Conservation (phyloP, 208 protist genomes). For the Jaenimonas drosophilae region DNA sequence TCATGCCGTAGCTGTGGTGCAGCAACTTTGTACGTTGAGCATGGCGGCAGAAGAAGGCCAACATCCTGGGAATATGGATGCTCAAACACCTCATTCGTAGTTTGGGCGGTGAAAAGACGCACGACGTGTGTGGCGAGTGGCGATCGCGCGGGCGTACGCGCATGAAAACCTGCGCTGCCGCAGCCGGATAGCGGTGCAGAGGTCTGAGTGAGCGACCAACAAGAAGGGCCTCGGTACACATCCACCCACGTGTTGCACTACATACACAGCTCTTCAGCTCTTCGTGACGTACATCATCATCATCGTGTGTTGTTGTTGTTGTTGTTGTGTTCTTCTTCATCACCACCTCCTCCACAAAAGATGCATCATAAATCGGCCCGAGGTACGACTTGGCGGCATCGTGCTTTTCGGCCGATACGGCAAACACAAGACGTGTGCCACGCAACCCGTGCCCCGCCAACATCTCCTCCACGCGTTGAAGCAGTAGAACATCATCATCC, state of each 20-base stretch:
- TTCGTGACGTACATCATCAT: too few species aligned
- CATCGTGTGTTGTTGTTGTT: not conserved
- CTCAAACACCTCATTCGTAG: too few species aligned
- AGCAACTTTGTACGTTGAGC: too few species aligned
- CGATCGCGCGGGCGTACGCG: constrained; percentile 9
- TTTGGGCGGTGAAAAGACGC: too few species aligned
- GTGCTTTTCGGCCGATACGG: not conserved
- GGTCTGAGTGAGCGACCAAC: constrained; percentile 47
- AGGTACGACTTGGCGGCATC: too few species aligned
- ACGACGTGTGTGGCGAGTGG: too few species aligned
- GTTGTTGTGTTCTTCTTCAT: not conserved
- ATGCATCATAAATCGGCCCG: too few species aligned
- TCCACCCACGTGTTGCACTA: constrained; percentile 14
- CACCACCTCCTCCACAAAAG: too few species aligned
- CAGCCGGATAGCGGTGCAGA: constrained; percentile 42
- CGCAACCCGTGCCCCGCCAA: too few species aligned
- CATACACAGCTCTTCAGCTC: not conserved
- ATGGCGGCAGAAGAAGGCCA: too few species aligned
- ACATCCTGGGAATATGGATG: too few species aligned
- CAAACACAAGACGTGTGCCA: not conserved
- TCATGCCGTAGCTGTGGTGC: not conserved
- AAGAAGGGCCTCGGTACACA: constrained; percentile 24
- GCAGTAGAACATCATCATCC: not conserved
- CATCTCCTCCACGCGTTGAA: not conserved
- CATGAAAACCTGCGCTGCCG: constrained; percentile 42